These are phyloP conservation scores for Quillaja saponaria DNA, from an alignment of 306 rosid genomes.

Conservation along the genomic window DNA sequence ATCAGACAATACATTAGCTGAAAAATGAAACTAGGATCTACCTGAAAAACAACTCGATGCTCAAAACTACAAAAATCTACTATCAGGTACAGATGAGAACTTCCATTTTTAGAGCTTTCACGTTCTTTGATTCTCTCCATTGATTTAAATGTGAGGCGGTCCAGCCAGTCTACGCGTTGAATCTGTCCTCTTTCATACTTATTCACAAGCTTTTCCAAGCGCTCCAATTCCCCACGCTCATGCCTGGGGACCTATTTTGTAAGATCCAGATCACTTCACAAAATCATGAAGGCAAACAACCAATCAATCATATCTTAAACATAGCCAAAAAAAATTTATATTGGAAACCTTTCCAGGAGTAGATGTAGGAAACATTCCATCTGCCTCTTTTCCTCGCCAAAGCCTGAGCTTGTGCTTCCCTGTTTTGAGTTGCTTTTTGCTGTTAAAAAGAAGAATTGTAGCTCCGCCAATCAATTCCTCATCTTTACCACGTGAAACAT, in stretches of 20 bases:
- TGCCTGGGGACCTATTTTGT: conserved; percentile 75
- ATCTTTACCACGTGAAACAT: conserved; percentile 80
- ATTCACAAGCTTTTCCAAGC: conserved; percentile 86
- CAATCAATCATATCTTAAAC: conserved; percentile 8
- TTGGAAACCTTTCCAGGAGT: conserved; percentile 93
- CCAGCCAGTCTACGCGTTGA: conserved; percentile 90
- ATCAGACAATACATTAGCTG: too few species aligned
- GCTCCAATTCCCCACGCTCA: conserved; percentile 92
- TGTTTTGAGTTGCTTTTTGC: conserved; percentile 87
- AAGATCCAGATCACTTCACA: conserved; percentile 19
- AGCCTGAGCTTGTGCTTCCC: conserved; percentile 97
- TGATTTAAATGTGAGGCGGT: conserved; percentile 79
- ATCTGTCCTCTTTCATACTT: conserved; percentile 95
- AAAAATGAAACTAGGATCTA: conserved; percentile 22
- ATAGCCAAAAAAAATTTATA: conserved; percentile 19
- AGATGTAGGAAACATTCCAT: conserved; percentile 74
- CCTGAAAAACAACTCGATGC: conserved; percentile 96
- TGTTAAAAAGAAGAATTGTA: conserved; percentile 84
- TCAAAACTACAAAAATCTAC: conserved; percentile 92
- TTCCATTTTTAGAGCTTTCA: conserved; percentile 73
- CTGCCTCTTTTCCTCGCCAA: conserved; percentile 90
- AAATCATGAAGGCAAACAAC: conserved; percentile 10
- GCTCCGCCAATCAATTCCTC: conserved; percentile 97
- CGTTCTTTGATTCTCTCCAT: conserved; percentile 79
- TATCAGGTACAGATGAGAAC: conserved; percentile 73